These are phyloP conservation scores for Saccharomyces hybrid DNA, from an alignment of 1,139 yeast genomes.

Conservation along the genomic window DNA sequence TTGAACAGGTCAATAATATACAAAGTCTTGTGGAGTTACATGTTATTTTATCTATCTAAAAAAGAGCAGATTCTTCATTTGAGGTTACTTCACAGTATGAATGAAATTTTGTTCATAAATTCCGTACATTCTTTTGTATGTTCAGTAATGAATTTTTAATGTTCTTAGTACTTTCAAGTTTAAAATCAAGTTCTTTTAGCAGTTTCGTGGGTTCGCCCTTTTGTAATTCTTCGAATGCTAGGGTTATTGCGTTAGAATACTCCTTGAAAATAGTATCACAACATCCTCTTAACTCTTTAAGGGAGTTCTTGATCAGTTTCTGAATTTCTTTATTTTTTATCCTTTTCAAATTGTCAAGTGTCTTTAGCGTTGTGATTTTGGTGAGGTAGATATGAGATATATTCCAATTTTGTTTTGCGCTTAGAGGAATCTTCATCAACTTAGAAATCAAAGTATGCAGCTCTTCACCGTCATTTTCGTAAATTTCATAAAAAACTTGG, in stretches of 20 bases:
- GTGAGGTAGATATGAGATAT: slow-evolving; percentile 20
- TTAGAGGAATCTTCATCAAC: slow-evolving; percentile 14
- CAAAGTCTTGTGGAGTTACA: background rate
- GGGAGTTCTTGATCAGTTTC: slow-evolving; percentile 13
- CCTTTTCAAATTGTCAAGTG: slow-evolving; percentile 29
- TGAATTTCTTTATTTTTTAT: slow-evolving; percentile 20
- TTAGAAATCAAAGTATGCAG: slow-evolving; percentile 7
- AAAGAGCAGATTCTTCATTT: background rate
- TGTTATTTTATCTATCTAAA: background rate
- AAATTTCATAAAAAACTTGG: slow-evolving; percentile 15
- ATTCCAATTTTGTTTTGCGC: background rate
- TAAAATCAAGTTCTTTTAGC: slow-evolving; percentile 9
- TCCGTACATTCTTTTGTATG: slow-evolving; percentile 19
- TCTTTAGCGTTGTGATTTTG: slow-evolving; percentile 28
- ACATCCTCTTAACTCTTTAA: slow-evolving; percentile 16
- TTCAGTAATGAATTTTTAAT: slow-evolving; percentile 10
- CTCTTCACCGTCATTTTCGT: slow-evolving; percentile 12
- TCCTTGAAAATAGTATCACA: slow-evolving; percentile 17
- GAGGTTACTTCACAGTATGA: too few species aligned
- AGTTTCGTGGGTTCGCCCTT: slow-evolving; percentile 6
- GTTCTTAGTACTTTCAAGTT: slow-evolving; percentile 5
- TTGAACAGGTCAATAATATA: background rate
- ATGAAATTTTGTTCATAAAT: slow-evolving; percentile 9
- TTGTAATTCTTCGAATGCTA: slow-evolving; percentile 7
- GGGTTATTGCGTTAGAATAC: slow-evolving; percentile 7